phyloP scores from a whole-genome alignment of 257 asterid genomes.

The Salvia rosmarinus region DNA sequence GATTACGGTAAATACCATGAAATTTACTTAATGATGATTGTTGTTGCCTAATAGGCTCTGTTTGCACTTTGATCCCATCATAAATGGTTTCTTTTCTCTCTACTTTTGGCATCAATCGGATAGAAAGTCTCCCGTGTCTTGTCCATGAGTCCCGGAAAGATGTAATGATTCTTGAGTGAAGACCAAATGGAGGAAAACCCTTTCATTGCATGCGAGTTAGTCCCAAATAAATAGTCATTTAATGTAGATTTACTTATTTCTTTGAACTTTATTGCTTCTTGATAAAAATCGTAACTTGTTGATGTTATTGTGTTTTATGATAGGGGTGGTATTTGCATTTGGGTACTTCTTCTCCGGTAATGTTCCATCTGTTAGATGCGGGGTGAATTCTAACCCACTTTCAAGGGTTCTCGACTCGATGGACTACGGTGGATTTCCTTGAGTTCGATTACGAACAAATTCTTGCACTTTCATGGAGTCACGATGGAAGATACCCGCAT shows the following conservation, averaged over 20 bases:
- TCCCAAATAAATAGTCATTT: conserved; percentile 30
- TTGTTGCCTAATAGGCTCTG: conserved; percentile 19
- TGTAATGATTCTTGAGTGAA: conserved; percentile 84
- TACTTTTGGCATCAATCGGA: conserved; percentile 47
- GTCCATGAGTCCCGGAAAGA: conserved; percentile 71
- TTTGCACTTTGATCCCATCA: conserved; percentile 1
- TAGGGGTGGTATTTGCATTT: conserved; percentile 98
- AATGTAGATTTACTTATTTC: conserved; percentile 1
- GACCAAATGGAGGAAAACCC: conserved; percentile 89
- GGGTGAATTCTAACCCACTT: conserved; percentile 64
- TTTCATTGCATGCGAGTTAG: conserved; percentile 93
- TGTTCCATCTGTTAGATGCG: conserved; percentile 77
- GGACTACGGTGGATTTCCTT: conserved; percentile 93
- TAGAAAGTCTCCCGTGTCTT: conserved; percentile 66
- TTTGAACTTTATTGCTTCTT: conserved; percentile 22
- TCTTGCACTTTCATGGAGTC: conserved; percentile 95
- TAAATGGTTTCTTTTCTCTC: conserved; percentile 1
- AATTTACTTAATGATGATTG: conserved; percentile 18
- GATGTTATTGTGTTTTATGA: conserved; percentile 35
- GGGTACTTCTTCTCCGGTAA: conserved; percentile 89
- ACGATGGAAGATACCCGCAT: conserved; percentile 92
- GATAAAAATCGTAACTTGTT: conserved; percentile 25
- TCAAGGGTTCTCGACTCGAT: conserved; percentile 77
- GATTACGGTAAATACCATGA: conserved; percentile 66
- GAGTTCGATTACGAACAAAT: conserved; percentile 66